These are phyloP conservation scores for Aureobasidium sp. DNA, from an alignment of 2,329 filamentous ascomycete genomes.

Conservation along the genomic window DNA sequence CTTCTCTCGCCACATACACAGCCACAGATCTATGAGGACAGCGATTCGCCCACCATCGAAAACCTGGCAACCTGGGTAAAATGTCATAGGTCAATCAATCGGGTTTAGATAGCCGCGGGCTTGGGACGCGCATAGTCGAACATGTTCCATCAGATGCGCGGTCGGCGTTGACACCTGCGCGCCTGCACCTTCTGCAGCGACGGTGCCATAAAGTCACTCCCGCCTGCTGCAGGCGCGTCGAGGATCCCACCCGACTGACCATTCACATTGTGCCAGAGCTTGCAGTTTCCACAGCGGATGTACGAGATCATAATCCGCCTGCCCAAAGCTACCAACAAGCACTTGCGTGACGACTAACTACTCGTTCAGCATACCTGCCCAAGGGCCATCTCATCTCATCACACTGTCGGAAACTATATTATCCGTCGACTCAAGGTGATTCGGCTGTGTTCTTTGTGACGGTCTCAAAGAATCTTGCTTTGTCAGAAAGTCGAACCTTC, in stretches of 20 bases:
- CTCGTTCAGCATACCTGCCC: background rate
- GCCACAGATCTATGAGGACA: background rate
- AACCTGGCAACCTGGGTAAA: background rate
- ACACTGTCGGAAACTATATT: background rate
- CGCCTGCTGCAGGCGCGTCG: background rate
- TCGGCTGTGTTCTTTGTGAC: background rate
- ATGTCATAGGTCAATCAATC: constrained; percentile 4
- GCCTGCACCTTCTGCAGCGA: background rate
- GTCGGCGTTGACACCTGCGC: background rate
- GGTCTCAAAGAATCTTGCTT: background rate
- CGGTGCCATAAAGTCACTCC: constrained; percentile 5
- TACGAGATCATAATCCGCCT: background rate
- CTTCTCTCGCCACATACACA: constrained; percentile 6
- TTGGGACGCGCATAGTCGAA: constrained; percentile 9
- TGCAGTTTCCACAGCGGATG: background rate
- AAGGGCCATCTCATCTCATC: background rate
- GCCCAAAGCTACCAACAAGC: constrained; percentile 5
- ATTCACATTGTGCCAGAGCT: constrained; percentile 6
- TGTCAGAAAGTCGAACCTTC: background rate
- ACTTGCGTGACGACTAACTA: background rate
- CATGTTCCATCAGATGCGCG: constrained; percentile 7
- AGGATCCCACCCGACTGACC: background rate
- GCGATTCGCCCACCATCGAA: background rate
- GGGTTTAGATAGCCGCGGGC: background rate
- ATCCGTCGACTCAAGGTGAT: background rate